phyloP scores from a whole-genome alignment of 2,329 filamentous ascomycete species.

The Fusarium nurragi region DNA sequence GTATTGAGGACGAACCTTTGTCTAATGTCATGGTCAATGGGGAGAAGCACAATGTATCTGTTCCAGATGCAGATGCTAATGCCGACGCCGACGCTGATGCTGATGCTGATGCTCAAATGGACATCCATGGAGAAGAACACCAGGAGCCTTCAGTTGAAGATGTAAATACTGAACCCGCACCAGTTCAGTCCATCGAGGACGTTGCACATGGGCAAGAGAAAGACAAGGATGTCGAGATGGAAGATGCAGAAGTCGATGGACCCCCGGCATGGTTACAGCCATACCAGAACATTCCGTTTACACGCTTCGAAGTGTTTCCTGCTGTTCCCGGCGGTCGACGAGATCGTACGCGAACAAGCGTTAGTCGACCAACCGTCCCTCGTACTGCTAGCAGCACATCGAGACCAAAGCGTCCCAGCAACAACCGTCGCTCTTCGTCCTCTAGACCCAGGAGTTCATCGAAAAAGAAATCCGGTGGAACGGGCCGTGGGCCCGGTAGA shows the following conservation, averaged over 20 bases:
- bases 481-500: conserved; percentile 70
- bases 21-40: conserved; percentile 35
- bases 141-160: conserved; percentile 27
- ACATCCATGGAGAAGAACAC: conserved; percentile 3
- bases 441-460: conserved; percentile 47
- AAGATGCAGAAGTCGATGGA: conserved; percentile 43
- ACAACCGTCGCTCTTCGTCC: conserved; percentile 44
- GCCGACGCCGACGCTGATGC: not conserved
- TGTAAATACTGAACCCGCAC: conserved; percentile 41
- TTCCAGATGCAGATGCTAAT: not conserved
- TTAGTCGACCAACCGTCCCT: conserved; percentile 51
- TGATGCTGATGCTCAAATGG: not conserved
- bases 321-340: conserved; percentile 64
- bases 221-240: conserved; percentile 43
- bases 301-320: conserved; percentile 82
- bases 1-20: conserved; percentile 30
- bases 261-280: conserved; percentile 55
- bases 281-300: conserved; percentile 70
- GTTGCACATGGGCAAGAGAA: conserved; percentile 48
- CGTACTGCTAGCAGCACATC: conserved; percentile 50
- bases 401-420: conserved; percentile 53
- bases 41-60: conserved; percentile 21
- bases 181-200: conserved; percentile 47
- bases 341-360: conserved; percentile 55
- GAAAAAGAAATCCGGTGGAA: conserved; percentile 68